Evolutionary conservation across 805 yeast species (phyloP).

Genomic region (Candida tallmaniae): DNA sequence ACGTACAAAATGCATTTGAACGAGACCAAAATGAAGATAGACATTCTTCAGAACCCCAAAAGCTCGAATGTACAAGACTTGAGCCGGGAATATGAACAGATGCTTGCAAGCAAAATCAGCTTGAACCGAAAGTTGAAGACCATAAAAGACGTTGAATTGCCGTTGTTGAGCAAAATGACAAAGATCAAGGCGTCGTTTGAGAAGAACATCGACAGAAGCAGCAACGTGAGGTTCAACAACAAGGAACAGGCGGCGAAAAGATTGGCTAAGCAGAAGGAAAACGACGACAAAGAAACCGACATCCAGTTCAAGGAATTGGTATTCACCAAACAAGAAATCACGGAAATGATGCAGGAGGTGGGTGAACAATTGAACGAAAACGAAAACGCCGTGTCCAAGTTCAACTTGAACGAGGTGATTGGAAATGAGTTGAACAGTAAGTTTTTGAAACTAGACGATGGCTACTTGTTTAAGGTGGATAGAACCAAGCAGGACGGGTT

Average conservation of each 20-base stretch:
- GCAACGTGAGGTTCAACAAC: neutral
- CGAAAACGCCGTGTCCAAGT: neutral
- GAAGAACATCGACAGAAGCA: slow-evolving; percentile 10
- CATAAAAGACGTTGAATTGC: slow-evolving; percentile 28
- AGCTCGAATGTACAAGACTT: slow-evolving; percentile 18
- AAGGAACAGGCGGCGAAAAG: neutral
- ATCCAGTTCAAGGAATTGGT: slow-evolving; percentile 6
- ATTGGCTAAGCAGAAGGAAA: neutral
- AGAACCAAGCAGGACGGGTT: slow-evolving; percentile 9
- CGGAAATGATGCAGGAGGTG: neutral
- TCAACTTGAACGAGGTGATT: neutral
- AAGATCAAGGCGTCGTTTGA: slow-evolving; percentile 20
- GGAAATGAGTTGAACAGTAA: slow-evolving; percentile 1
- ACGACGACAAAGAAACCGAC: too few relatives aligned
- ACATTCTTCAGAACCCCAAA: slow-evolving; percentile 10
- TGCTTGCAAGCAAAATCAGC: slow-evolving; percentile 13
- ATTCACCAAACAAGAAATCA: slow-evolving; percentile 8
- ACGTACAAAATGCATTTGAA: slow-evolving; percentile 23
- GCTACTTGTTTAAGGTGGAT: slow-evolving; percentile 9
- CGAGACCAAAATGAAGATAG: slow-evolving; percentile 16
- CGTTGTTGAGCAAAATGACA: slow-evolving; percentile 32
- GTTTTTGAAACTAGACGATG: slow-evolving; percentile 8
- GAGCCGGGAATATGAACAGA: slow-evolving; percentile 15
- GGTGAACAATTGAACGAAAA: neutral
- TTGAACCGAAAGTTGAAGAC: slow-evolving; percentile 17